Percentiles rank a stretch among this genome's conserved stretches.
phyloP scores from a whole-genome alignment of 441 rosid genomes.

The Biscutella auriculata region DNA sequence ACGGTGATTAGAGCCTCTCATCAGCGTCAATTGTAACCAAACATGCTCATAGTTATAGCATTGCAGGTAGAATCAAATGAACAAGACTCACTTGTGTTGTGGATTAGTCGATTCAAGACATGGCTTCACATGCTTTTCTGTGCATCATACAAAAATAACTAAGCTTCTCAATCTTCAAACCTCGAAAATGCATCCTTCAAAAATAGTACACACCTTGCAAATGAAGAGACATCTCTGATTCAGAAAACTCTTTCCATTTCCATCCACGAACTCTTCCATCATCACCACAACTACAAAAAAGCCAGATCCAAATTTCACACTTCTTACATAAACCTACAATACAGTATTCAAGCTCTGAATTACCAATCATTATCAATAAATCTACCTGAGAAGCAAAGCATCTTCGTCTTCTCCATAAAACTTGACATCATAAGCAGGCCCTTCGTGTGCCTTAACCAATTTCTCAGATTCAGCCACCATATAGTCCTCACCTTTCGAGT shows the following conservation, averaged over 20 bases:
- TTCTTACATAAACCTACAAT: no score
- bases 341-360: no score
- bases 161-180: not conserved
- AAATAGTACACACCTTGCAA: slow-evolving; percentile 38
- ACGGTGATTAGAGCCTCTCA: not conserved
- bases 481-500: slow-evolving; percentile 25
- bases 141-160: not conserved
- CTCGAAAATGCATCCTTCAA: not conserved
- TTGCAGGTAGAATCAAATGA: not conserved
- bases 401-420: slow-evolving; percentile 62
- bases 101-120: slow-evolving; percentile 65
- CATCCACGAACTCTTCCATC: slow-evolving; percentile 89
- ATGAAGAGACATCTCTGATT: slow-evolving; percentile 29
- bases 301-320: not conserved
- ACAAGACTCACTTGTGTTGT: slow-evolving; percentile 65
- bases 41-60: not conserved
- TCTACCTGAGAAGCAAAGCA: slow-evolving; percentile 65
- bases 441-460: slow-evolving; percentile 63
- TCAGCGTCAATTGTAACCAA: not conserved
- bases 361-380: no score
- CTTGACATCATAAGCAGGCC: slow-evolving; percentile 82
- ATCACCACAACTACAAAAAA: slow-evolving; percentile 73
- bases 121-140: slow-evolving; percentile 54
- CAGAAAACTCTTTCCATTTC: slow-evolving; percentile 58
- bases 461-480: slow-evolving; percentile 46